These are phyloP conservation scores for Mycosphaerelloides madeirae DNA, from an alignment of 2,329 filamentous ascomycete genomes.

Conservation along the genomic window DNA sequence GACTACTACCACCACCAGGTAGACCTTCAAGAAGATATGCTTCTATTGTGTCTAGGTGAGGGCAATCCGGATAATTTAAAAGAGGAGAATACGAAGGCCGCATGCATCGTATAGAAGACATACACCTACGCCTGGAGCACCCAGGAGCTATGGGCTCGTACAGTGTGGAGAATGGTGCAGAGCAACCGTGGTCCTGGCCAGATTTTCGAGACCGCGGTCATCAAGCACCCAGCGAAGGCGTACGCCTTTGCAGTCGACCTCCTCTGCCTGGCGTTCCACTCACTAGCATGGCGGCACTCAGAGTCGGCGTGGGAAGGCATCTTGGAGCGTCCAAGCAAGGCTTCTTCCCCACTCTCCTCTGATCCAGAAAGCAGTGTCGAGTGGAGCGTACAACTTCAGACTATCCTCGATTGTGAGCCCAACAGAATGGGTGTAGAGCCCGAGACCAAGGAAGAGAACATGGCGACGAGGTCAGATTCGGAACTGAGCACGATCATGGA, in stretches of 20 bases:
- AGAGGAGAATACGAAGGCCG: neutral
- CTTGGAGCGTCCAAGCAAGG: too few species aligned
- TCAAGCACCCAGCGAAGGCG: conserved; percentile 14
- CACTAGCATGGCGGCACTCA: conserved; percentile 15
- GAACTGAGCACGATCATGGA: too few species aligned
- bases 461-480: too few species aligned
- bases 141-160: conserved; percentile 22
- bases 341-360: too few species aligned
- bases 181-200: conserved; percentile 14
- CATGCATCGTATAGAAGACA: conserved; percentile 5
- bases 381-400: too few species aligned
- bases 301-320: conserved; percentile 15
- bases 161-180: conserved; percentile 21
- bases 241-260: conserved; percentile 23
- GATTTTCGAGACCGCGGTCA: conserved; percentile 11
- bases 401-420: too few species aligned
- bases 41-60: conserved; percentile 20
- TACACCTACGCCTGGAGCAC: conserved; percentile 18
- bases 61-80: conserved; percentile 7
- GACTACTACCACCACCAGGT: conserved; percentile 18
- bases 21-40: conserved; percentile 21
- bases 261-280: conserved; percentile 23
- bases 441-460: too few species aligned
- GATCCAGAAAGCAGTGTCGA: too few species aligned
- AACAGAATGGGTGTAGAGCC: too few species aligned